Conservation (phyloP, 1,284 basidiomycete genomes). For the Laetiporus sulphureus region DNA sequence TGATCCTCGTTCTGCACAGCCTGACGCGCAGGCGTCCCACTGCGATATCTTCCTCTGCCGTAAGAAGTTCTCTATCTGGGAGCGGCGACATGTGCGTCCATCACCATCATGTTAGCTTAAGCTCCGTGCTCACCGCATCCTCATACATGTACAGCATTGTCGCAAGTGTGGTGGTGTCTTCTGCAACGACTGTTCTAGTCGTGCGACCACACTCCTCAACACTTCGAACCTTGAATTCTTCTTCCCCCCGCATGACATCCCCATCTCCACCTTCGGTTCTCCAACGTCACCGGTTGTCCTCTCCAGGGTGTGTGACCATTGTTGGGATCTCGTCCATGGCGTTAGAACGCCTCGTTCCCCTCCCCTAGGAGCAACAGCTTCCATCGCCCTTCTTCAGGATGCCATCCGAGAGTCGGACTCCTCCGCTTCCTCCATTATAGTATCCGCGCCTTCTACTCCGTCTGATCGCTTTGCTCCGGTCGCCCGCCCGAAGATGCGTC, state of each 20-base stretch:
- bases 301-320: conserved; percentile 64
- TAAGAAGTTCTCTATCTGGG: conserved; percentile 54
- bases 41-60: conserved; percentile 72
- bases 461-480: conserved; percentile 24
- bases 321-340: conserved; percentile 65
- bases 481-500: conserved; percentile 19
- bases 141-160: conserved; percentile 47
- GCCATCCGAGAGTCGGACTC: conserved; percentile 20
- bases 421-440: conserved; percentile 29
- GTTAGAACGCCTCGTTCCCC: conserved; percentile 27
- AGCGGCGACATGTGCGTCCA: conserved; percentile 61
- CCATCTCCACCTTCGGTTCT: conserved; percentile 48
- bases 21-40: conserved; percentile 49
- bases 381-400: conserved; percentile 34
- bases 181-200: conserved; percentile 52
- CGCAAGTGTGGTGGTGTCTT: conserved; percentile 77
- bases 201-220: conserved; percentile 55
- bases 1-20: conserved; percentile 29
- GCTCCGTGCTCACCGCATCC: conserved; percentile 20
- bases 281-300: conserved; percentile 44
- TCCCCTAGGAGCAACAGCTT: conserved; percentile 26
- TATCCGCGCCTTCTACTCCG: conserved; percentile 31
- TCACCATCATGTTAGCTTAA: conserved; percentile 10
- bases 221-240: conserved; percentile 61
- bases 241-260: conserved; percentile 57